Evolutionary conservation across 805 yeast genomes (phyloP), one percentile per base, ranked within the genome.

Genomic region (Lachancea thermotolerans): DNA sequence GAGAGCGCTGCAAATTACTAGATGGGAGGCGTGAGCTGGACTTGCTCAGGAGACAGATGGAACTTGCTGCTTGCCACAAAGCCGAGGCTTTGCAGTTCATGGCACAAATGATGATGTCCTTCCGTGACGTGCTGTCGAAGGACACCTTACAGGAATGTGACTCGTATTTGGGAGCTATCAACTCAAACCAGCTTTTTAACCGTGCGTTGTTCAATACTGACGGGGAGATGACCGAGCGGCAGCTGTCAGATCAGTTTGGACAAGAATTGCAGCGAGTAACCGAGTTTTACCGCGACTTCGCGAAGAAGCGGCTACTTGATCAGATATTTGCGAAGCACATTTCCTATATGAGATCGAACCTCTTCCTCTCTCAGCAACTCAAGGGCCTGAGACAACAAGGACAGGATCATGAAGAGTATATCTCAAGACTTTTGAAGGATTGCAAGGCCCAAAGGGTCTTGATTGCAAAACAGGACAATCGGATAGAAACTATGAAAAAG

Each of bases 81-180:
- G 41, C 47, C 4, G 54, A 55, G 29, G 53, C 64, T 5, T 35
- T 58, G 18, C 64, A 57, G 38, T 59, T 59, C 41, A 55, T 60
- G 58, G 53, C 60, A 10, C 58, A 60, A 37, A 41, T 59, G 21
- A 54, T 59, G 58, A 49, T 53, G 31, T 49, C 56, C 14, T 60
- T 55, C 44, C 49, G 54, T 12, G 50, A 49, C 14, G 52, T 54
- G 39, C 49, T 58, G 9, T 45, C 48, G 18, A 47, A 49, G 12
- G 53, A 54, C 11, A 42, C 54, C 6, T 21, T 60, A 25, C 44
- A 44, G 15, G 47, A 53, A 14, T 57, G 49, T 35, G 58, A 56
- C 31, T 33, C 36, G 15, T 44, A 50, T 37, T 39, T 57, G 37
- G 56, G 52, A 37, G 35, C 35, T 11, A 30, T 59, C 16, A 53